phyloP scores from a whole-genome alignment of 2,329 filamentous ascomycete species.

The Xylaria sp. region DNA sequence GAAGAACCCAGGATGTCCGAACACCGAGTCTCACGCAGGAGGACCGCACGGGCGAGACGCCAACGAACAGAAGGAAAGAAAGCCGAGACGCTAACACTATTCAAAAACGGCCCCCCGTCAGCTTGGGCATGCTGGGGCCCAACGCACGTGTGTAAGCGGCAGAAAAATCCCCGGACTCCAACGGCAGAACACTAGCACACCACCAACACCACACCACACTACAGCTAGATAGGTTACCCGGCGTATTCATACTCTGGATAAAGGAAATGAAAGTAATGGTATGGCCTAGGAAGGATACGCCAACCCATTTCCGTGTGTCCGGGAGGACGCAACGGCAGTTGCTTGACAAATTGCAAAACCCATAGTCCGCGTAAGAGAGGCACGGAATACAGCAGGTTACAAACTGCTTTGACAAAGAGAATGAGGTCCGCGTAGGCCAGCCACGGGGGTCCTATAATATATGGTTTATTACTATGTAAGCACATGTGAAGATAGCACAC shows the following conservation, averaged over 20 bases:
- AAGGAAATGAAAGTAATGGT: too few relatives aligned
- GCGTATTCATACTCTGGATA: too few relatives aligned
- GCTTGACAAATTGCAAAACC: neutral
- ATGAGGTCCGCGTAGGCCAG: neutral
- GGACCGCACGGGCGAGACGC: constrained; percentile 1
- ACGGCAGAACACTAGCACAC: neutral
- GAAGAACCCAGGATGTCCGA: constrained; percentile 14
- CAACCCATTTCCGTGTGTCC: neutral
- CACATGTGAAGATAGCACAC: neutral
- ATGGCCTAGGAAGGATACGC: neutral
- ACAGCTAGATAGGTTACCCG: too few relatives aligned
- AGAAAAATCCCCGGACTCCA: neutral
- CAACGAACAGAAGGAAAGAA: neutral
- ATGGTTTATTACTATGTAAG: neutral
- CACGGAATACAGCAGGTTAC: neutral
- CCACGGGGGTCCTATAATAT: neutral
- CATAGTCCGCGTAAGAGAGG: neutral
- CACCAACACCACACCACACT: too few relatives aligned
- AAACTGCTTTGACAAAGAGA: neutral
- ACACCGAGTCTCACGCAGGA: constrained; percentile 17
- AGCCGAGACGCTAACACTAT: neutral
- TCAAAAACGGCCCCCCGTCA: too few relatives aligned
- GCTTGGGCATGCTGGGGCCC: too few relatives aligned
- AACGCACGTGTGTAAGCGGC: neutral
- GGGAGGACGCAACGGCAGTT: neutral